Evolutionary conservation across 768 basidiomycete species (phyloP), one percentile per base, ranked within the genome.

Genomic region (Kwoniella dendrophila): DNA sequence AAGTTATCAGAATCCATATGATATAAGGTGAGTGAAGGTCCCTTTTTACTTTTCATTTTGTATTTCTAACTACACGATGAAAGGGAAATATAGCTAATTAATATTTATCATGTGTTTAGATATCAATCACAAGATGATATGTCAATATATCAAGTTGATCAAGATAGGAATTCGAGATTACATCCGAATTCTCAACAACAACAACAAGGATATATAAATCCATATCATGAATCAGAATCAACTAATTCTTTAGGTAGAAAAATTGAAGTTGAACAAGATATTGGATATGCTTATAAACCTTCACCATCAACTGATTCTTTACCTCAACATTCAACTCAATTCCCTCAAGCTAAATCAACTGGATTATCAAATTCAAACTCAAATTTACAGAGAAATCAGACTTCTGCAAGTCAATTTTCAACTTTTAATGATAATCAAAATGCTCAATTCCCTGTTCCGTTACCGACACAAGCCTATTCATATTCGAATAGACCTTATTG

Each of bases 111-210:
- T 3, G 20, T 41, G 22, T 11, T 2, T 47, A 74, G 72, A 26
- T 68, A 68, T 49, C 58, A 55, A 43, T 41, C 60, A 2, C 41
- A 47, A n/a, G 62, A 74, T 36, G 58, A 64, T 50, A 67, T 63
- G 53, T 75, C 73, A 41, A 53, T 68, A 6, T 72, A 75, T 55
- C 60, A 71, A 38, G 54, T 69, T 22, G 63, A 70, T 26, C 44
- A 43, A 3, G 50, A 57, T 22, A 4, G 27, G 18, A 11, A 22
- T 14, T 30, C 56, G 2, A 32, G 10, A 6, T 12, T 8, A 6
- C 4, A 26, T 33, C 16, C 7, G 20, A 27, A 53, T 36, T n/a
- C n/a, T n/a, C n/a, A n/a, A n/a, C n/a, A n/a, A n/a, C n/a, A n/a
- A n/a, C n/a, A n/a, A n/a, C 54, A 3, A 26, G 8, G 36, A 8